These are phyloP conservation scores for Sporothrix euskadiensis DNA, from an alignment of 2,329 filamentous ascomycete species.

Conservation along the genomic window DNA sequence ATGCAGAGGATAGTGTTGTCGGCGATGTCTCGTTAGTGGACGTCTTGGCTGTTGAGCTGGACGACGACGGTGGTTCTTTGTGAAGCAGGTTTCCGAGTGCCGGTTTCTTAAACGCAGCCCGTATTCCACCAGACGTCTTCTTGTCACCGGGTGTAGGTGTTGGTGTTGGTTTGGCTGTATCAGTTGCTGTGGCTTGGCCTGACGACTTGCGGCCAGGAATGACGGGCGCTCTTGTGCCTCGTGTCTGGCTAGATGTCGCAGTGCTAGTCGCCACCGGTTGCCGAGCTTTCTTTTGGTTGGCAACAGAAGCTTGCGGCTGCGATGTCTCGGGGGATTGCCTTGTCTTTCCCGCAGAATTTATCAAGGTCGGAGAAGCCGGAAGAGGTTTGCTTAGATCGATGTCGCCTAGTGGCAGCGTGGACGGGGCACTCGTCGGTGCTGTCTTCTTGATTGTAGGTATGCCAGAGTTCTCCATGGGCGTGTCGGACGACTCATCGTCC, in stretches of 20 bases:
- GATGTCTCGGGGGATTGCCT: conserved; percentile 24
- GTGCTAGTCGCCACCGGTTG: conserved; percentile 38
- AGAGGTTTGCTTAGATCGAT: neutral
- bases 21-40: neutral
- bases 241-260: neutral
- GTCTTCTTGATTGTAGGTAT: neutral
- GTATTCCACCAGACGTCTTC: conserved; percentile 40
- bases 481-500: conserved; percentile 37
- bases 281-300: conserved; percentile 52
- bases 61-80: conserved; percentile 22
- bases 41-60: neutral
- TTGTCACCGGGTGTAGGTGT: neutral
- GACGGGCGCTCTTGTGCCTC: neutral
- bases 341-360: neutral
- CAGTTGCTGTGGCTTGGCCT: conserved; percentile 8
- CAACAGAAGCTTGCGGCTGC: conserved; percentile 29
- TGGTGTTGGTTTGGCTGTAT: neutral
- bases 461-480: conserved; percentile 5
- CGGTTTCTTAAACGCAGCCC: conserved; percentile 53
- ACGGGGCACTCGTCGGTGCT: neutral
- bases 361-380: neutral
- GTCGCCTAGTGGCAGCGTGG: neutral
- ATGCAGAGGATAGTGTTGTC: neutral
- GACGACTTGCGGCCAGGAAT: conserved; percentile 7
- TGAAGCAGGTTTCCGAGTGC: conserved; percentile 51